phyloP scores from a whole-genome alignment of 768 basidiomycete genomes.

The Clitopilus passeckerianus region DNA sequence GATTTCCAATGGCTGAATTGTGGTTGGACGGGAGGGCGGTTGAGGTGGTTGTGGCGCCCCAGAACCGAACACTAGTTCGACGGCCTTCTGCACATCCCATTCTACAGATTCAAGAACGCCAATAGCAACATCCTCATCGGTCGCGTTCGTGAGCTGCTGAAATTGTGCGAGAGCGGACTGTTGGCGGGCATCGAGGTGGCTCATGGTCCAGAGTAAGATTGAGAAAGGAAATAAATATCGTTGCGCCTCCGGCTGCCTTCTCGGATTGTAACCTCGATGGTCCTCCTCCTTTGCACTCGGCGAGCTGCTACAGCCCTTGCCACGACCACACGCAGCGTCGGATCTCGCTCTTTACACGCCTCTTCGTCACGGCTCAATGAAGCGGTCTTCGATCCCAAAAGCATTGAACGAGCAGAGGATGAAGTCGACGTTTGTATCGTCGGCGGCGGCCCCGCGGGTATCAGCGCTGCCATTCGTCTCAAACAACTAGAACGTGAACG shows the following conservation, averaged over 20 bases:
- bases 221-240: conserved; percentile 1
- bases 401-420: conserved; percentile 82
- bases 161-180: conserved; percentile 38
- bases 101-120: conserved; percentile 54
- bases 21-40: conserved; percentile 8
- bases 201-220: conserved; percentile 10
- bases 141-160: conserved; percentile 52
- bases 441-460: conserved; percentile 91
- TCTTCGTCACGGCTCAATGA: conserved; percentile 1
- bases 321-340: neutral
- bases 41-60: conserved; percentile 11
- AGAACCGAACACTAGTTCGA: conserved; percentile 52
- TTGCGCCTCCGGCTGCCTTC: neutral
- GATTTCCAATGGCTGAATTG: conserved; percentile 38
- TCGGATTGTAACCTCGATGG: neutral
- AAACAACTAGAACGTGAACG: conserved; percentile 86
- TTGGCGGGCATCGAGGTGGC: conserved; percentile 13
- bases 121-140: conserved; percentile 59
- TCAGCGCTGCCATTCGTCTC: conserved; percentile 92
- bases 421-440: conserved; percentile 97
- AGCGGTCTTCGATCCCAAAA: conserved; percentile 40
- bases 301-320: neutral
- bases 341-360: conserved; percentile 10
- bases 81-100: conserved; percentile 70
- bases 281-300: conserved; percentile 1